Base-by-base conservation (phyloP, 768 basidiomycete species). In the Phlebiopsis gigantea region DNA sequence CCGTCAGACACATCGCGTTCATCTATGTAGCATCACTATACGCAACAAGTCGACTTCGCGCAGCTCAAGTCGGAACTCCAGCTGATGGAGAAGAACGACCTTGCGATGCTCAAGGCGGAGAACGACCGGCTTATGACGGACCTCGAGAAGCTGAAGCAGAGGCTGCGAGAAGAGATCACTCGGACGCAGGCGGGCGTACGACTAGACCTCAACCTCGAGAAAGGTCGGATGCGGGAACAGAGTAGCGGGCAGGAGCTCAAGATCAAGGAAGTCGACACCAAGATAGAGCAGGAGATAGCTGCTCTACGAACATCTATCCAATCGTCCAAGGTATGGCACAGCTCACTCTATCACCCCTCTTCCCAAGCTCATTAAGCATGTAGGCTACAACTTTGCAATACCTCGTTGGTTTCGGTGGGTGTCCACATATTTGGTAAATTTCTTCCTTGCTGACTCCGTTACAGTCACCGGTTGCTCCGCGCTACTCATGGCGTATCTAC, bases 211-310 rank as follows among this genome's bases (percentile, higher is more conserved):
- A 99, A 99, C 72, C 73, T 98, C 24, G 96, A 99, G 76, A 98
- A 98, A 71, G 93, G 93, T 1, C 79, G 96, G 46, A 91, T 98
- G 77, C 77, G 96, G 52, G 95, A 98, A 67, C 95, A 98, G 76
- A 86, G 85, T 62, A 87, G 84, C 62, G 84, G 85, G 41, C 92
- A 98, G 65, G 94, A 97, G 66, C 75, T 95, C 53, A 98, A 98
- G 82, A 90, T 98, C 67, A 93, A 93, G 70, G 96, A 99, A 70
- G 94, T 98, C 17, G 96, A 98, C 65, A 98, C 96, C 3, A 75
- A 91, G 68, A 98, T 98, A 62, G 96, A 99, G 71, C 90, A 91
- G 67, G 94, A 98, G 72, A 96, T 96, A 66, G 92, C 93, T 8
- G 84, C 83, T 2, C 69, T 97, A 53, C 77, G 90, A 55, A 95